A percentile compares a stretch with the other conserved stretches of the same genome.
Conservation (phyloP, 2,329 filamentous ascomycete species). For the Ophidiomyces ophidiicola region DNA sequence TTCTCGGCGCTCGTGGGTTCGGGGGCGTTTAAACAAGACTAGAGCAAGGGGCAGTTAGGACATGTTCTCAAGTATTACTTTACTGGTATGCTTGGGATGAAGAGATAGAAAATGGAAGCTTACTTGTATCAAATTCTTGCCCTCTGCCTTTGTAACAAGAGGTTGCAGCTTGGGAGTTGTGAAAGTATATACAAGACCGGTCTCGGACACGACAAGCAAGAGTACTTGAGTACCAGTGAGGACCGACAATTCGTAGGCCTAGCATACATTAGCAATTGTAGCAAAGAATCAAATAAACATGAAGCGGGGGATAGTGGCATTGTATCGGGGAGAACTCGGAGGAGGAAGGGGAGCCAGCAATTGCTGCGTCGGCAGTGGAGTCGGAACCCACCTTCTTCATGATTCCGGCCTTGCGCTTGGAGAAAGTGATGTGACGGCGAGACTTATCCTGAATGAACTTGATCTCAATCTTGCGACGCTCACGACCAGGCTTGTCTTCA, state of each 20-base stretch:
- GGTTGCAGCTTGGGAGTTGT: slow-evolving; percentile 97
- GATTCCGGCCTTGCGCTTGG: slow-evolving; percentile 98
- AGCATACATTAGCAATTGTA: slow-evolving; percentile 13
- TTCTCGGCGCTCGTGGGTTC: slow-evolving; percentile 78
- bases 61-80: slow-evolving; percentile 1
- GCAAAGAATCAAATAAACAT: neutral
- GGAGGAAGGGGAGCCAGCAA: neutral
- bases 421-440: slow-evolving; percentile 97
- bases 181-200: slow-evolving; percentile 93
- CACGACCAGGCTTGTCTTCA: slow-evolving; percentile 92
- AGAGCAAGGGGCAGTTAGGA: slow-evolving; percentile 16
- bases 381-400: slow-evolving; percentile 87
- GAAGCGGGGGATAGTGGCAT: neutral
- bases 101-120: too few relatives aligned
- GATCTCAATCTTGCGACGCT: slow-evolving; percentile 99
- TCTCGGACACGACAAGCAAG: slow-evolving; percentile 91
- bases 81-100: neutral
- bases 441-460: slow-evolving; percentile 99
- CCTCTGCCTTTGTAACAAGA: slow-evolving; percentile 93
- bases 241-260: slow-evolving; percentile 96
- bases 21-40: slow-evolving; percentile 94
- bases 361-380: slow-evolving; percentile 4
- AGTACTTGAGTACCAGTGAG: slow-evolving; percentile 96
- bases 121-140: slow-evolving; percentile 99
- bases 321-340: neutral